Conservation (phyloP, 2,329 filamentous ascomycete genomes). For the Penicillium carneum region DNA sequence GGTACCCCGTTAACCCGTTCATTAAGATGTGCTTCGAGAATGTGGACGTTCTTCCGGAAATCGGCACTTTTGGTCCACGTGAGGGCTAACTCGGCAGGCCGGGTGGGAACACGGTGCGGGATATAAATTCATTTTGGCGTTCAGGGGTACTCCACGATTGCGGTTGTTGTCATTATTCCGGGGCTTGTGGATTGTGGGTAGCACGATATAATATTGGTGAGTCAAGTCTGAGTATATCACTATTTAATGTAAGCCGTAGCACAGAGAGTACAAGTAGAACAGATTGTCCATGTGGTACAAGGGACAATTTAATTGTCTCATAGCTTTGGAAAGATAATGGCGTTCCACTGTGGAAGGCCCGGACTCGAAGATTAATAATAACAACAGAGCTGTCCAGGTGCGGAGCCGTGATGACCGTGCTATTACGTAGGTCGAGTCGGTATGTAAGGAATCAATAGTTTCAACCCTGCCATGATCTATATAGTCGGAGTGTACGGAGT, state of each 20-base stretch:
- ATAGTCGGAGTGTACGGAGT: no score
- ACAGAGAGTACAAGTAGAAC: background rate
- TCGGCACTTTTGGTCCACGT: constrained; percentile 17
- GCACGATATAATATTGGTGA: background rate
- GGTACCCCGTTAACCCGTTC: background rate
- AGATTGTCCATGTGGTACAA: background rate
- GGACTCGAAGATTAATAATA: constrained; percentile 10
- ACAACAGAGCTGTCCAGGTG: background rate
- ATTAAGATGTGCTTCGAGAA: background rate
- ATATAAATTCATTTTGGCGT: constrained; percentile 7
- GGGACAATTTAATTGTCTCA: background rate
- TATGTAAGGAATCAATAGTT: background rate
- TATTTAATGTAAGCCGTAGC: background rate
- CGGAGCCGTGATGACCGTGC: constrained; percentile 12
- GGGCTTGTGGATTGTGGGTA: background rate
- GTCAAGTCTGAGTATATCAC: background rate
- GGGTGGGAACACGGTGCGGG: constrained; percentile 9
- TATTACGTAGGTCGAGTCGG: constrained; percentile 3
- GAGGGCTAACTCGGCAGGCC: constrained; percentile 14
- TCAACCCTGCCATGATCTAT: background rate
- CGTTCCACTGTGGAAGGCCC: constrained; percentile 1
- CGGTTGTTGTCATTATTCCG: background rate
- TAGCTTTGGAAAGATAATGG: background rate
- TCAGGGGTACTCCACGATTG: constrained; percentile 2
- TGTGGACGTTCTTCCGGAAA: constrained; percentile 8